phyloP scores from a whole-genome alignment of 768 basidiomycete species.

The Leccinellum albellum region DNA sequence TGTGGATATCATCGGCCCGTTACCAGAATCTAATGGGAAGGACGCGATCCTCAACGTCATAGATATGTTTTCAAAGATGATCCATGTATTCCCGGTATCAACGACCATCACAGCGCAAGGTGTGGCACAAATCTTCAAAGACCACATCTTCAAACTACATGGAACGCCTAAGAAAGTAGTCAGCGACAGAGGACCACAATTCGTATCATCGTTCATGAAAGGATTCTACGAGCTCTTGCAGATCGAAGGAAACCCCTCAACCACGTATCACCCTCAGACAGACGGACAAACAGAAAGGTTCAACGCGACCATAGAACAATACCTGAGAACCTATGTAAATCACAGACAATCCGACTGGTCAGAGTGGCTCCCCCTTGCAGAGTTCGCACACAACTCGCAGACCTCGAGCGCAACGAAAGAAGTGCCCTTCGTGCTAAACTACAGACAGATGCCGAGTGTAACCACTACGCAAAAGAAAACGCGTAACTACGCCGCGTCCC shows the following conservation, averaged over 20 bases:
- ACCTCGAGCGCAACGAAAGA: background rate
- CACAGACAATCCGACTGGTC: background rate
- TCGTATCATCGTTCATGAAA: background rate
- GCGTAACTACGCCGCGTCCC: rapidly evolving
- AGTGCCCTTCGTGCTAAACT: background rate
- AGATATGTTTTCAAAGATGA: background rate
- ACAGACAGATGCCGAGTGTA: background rate
- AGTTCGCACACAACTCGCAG: background rate
- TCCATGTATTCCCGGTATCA: background rate
- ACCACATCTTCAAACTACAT: background rate
- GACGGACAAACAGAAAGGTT: background rate
- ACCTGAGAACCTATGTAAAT: rapidly evolving
- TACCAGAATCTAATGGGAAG: background rate
- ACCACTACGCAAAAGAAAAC: too few relatives aligned
- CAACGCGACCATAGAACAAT: background rate
- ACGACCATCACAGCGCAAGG: background rate
- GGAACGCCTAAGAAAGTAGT: background rate
- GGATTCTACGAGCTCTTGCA: background rate
- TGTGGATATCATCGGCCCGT: background rate
- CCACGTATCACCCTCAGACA: background rate
- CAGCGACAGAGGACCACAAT: background rate
- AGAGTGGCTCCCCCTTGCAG: background rate
- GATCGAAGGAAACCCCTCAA: background rate
- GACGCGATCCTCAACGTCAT: background rate
- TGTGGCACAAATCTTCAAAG: background rate